Evolutionary conservation across 2,329 filamentous ascomycete species (phyloP).

Genomic region (Chaetomiaceae sp.): DNA sequence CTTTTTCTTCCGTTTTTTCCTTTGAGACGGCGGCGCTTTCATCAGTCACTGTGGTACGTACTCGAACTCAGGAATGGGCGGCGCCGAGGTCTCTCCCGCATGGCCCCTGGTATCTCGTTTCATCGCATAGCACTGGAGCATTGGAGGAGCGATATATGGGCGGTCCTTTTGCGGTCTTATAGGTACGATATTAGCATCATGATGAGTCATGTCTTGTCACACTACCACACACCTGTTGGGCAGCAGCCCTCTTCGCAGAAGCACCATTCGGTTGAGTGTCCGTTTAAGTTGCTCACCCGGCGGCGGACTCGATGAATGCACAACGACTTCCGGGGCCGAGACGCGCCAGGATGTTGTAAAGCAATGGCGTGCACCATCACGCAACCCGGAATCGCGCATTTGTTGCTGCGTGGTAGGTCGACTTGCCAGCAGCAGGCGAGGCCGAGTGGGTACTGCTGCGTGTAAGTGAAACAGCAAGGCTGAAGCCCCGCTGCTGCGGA

Average conservation of each 20-base stretch:
- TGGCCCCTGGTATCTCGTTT: not conserved
- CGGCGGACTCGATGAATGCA: too few relatives aligned
- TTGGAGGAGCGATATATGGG: not conserved
- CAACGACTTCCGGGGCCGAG: too few relatives aligned
- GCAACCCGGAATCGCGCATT: too few relatives aligned
- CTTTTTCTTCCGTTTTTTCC: too few relatives aligned
- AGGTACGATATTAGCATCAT: not conserved
- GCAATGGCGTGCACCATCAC: too few relatives aligned
- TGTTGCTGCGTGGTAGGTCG: too few relatives aligned
- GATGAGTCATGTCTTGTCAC: not conserved
- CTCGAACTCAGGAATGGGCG: not conserved
- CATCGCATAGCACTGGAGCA: not conserved
- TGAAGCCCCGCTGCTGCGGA: not conserved
- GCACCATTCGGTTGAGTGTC: too few relatives aligned
- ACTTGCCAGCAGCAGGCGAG: too few relatives aligned
- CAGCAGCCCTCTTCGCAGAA: too few relatives aligned
- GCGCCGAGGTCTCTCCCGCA: not conserved
- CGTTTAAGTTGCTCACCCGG: too few relatives aligned
- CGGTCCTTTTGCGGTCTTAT: not conserved
- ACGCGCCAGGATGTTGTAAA: too few relatives aligned
- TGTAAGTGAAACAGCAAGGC: not conserved
- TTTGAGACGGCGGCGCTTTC: not conserved
- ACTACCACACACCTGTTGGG: not conserved
- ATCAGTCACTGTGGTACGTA: not conserved
- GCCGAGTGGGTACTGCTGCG: not conserved